Evolutionary conservation across 2,329 filamentous ascomycete species (phyloP), one percentile per base, ranked within the genome.

Genomic region (Aspergillus tamarii): DNA sequence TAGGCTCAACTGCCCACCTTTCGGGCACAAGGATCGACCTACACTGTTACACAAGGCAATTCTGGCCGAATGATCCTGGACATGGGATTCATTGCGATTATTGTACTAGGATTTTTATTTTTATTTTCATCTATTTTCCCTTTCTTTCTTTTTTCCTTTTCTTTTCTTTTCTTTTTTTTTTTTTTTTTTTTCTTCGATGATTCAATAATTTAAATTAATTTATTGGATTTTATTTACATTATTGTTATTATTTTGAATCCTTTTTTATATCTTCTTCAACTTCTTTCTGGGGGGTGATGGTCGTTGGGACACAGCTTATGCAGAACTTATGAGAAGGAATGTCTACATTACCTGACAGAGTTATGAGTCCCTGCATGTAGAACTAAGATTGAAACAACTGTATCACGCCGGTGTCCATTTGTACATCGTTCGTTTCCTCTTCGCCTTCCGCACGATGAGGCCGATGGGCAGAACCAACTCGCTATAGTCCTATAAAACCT

Each of bases 11-110:
- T 23, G 30, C 9, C 48, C 43, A 48, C 28, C 41, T 36, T 32
- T 30, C 41, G 57, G 57, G 28, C 43, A 41, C 45, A 48, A 45
- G 57, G 57, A 59, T 59, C 30, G 48, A 52, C 48, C 21, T 16
- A 12, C 21, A 23, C 11, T 26, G 57, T 59, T 50, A 59, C 57
- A 39, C 57, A 26, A 52, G 36, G 43, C 56, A 34, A 59, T 36
- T 30, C 57, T 48, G 32, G 57, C 28, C 30, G 45, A 59, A 23
- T 39, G 57, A 52, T 50, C 43, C 43, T 11, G 28, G 48, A 52
- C 48, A 52, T 52, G 48, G 45, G n/a, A 26, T 52, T 52, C 45
- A 59, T 59, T 50, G 48, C 32, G 4, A n/a, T 52, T 23, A 21
- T 32, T 32, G 5, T 32, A 3, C 2, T 52, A n/a, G 2, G 11